Evolutionary conservation across 2,329 filamentous ascomycete species (phyloP).

Genomic region (Fusarium tupiense): DNA sequence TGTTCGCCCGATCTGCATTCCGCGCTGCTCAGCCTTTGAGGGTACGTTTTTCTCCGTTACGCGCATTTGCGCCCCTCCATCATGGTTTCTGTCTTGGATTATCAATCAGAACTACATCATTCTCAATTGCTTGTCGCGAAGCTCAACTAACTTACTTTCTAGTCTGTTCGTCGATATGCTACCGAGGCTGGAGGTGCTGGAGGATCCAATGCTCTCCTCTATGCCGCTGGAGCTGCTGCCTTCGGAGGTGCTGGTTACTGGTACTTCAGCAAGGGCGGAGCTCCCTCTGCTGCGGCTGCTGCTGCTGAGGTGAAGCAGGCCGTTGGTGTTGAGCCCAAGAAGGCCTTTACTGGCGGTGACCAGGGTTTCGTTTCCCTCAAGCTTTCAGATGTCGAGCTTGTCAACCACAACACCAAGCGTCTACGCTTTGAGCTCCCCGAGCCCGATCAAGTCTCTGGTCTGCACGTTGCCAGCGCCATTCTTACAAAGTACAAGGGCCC

Average conservation of each 20-base stretch:
- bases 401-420: conserved; percentile 97
- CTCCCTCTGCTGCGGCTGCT: conserved; percentile 58
- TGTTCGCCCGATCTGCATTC: conserved; percentile 75
- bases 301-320: conserved; percentile 59
- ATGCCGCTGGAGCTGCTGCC: conserved; percentile 67
- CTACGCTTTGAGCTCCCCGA: conserved; percentile 89
- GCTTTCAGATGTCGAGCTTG: conserved; percentile 77
- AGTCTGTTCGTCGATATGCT: conserved; percentile 72
- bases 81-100: conserved; percentile 4
- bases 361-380: conserved; percentile 88
- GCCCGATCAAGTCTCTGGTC: conserved; percentile 82
- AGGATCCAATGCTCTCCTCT: conserved; percentile 68
- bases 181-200: conserved; percentile 65
- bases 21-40: conserved; percentile 72
- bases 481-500: conserved; percentile 91
- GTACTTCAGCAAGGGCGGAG: conserved; percentile 60
- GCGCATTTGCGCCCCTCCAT: conserved; percentile 1
- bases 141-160: conserved; percentile 48
- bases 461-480: conserved; percentile 84
- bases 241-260: conserved; percentile 68
- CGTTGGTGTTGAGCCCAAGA: conserved; percentile 64
- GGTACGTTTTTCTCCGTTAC: conserved; percentile 56
- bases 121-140: neutral
- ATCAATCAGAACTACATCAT: conserved; percentile 18
- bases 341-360: conserved; percentile 79